A percentile compares a stretch with the other conserved stretches of the same genome.
Evolutionary conservation across 2,329 filamentous ascomycete genomes (phyloP).

Genomic region (Corniculantispora saksenae): DNA sequence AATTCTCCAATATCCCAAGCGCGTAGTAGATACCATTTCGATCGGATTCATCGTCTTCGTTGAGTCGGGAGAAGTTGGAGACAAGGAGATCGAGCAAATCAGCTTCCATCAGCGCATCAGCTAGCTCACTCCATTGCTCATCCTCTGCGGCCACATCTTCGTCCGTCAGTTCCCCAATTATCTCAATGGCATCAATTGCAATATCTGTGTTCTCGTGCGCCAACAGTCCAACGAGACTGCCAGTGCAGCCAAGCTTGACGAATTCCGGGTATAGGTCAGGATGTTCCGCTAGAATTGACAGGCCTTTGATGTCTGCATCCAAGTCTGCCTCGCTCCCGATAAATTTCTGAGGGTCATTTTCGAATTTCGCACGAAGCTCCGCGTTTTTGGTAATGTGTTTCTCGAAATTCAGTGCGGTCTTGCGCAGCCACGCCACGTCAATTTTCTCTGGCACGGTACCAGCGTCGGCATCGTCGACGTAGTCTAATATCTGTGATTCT

Average conservation of each 20-base stretch:
- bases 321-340: slow-evolving; percentile 86
- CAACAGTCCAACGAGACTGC: slow-evolving; percentile 75
- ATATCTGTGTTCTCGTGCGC: slow-evolving; percentile 98
- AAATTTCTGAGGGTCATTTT: slow-evolving; percentile 77
- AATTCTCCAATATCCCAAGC: slow-evolving; percentile 79
- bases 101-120: slow-evolving; percentile 65
- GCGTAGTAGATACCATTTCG: slow-evolving; percentile 85
- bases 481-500: slow-evolving; percentile 84
- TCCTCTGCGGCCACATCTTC: slow-evolving; percentile 85
- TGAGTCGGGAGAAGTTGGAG: slow-evolving; percentile 75
- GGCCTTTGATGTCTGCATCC: slow-evolving; percentile 80
- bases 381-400: slow-evolving; percentile 89
- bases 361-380: slow-evolving; percentile 82
- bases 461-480: slow-evolving; percentile 62
- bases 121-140: slow-evolving; percentile 77
- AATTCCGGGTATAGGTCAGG: slow-evolving; percentile 81
- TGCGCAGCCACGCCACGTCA: slow-evolving; percentile 80
- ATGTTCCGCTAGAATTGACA: slow-evolving; percentile 87
- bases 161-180: slow-evolving; percentile 87
- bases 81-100: slow-evolving; percentile 74
- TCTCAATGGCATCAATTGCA: slow-evolving; percentile 85
- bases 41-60: slow-evolving; percentile 74
- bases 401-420: slow-evolving; percentile 80
- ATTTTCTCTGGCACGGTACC: slow-evolving; percentile 67
- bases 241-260: slow-evolving; percentile 70